Evolutionary conservation across 345 rosid genomes (phyloP).

Genomic region (Citrus mangshanensis): DNA sequence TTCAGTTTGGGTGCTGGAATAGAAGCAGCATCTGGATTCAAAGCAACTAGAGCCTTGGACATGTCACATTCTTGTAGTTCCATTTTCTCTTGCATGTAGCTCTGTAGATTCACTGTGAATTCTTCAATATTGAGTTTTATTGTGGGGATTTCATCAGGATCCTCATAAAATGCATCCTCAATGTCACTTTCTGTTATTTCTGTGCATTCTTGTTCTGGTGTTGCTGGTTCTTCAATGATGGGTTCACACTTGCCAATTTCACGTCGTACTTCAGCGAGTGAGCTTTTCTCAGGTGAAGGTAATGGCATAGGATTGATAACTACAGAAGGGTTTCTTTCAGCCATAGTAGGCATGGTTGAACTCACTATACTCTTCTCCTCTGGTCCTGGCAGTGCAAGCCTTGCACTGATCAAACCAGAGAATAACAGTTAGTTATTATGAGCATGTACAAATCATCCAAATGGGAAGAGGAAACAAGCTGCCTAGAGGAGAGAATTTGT

Average conservation of each 20-base stretch:
- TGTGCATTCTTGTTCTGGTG: slow-evolving; percentile 58
- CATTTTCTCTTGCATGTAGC: slow-evolving; percentile 58
- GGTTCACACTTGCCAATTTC: slow-evolving; percentile 43
- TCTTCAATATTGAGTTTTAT: slow-evolving; percentile 62
- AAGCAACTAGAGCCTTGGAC: slow-evolving; percentile 85
- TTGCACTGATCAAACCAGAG: slow-evolving; percentile 58
- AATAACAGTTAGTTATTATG: slow-evolving; percentile 15
- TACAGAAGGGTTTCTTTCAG: slow-evolving; percentile 32
- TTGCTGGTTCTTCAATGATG: slow-evolving; percentile 79
- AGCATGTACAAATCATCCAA: slow-evolving; percentile 3
- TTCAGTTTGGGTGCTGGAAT: slow-evolving; percentile 76
- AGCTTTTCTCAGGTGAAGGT: slow-evolving; percentile 37
- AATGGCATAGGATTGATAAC: slow-evolving; percentile 39
- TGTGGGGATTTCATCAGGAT: slow-evolving; percentile 81
- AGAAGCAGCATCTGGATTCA: slow-evolving; percentile 56
- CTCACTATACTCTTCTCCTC: slow-evolving; percentile 58
- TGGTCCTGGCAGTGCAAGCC: slow-evolving; percentile 84
- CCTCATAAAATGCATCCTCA: slow-evolving; percentile 61
- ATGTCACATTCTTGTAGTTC: slow-evolving; percentile 73
- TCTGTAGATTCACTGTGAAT: slow-evolving; percentile 55
- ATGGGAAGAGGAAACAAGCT: slow-evolving; percentile 1
- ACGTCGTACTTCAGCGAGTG: slow-evolving; percentile 17
- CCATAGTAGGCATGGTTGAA: slow-evolving; percentile 31
- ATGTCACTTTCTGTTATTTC: slow-evolving; percentile 58
- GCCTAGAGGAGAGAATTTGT: not conserved